Evolutionary conservation across 768 basidiomycete species (phyloP), one percentile per base, ranked within the genome.

Genomic region (Leccinum ochraceum): DNA sequence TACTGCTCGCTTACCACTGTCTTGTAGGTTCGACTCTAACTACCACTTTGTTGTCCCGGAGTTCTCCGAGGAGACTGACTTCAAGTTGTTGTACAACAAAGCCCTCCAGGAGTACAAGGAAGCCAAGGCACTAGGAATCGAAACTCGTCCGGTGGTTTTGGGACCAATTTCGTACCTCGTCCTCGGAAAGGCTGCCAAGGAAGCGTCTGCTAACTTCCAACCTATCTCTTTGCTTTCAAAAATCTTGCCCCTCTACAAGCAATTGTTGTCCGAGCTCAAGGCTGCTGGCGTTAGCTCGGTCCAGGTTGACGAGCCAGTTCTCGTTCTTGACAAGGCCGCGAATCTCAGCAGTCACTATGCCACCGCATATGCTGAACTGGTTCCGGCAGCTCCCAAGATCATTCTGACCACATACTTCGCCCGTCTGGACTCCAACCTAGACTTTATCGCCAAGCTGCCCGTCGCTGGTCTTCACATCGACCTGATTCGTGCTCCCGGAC

Each of bases 41-140:
- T 98, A 97, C 82, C 95, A 98, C 82, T 95, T 88, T 73, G 95
- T 98, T 76, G 97, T 98, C 61, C 95, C 95, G 58, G 97, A 97
- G 79, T 86, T 97, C 77, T 92, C 92, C 9, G 90, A 92, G 56
- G 80, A 84, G 69, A 91, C 89, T 32, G 87, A 96, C 66, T 98
- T 98, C 87, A 94, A 96, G 79, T 82, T 99, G 74, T 85, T 89
- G 80, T 88, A 87, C 80, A 96, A 96, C 89, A 97, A 98, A 83
- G 87, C 90, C 52, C 85, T 98, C 62, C 88, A 89, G 69, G 94
- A 97, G 75, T 98, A 86, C 82, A 87, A 90, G 65, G 97, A 99
- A 81, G 97, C 97, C 59, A 88, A 96, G 81, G 90, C 81, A 49
- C 84, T 86, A 64, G 97, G 97, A 64, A 79, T 98, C 73, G 79